Percentiles rank a stretch among this genome's conserved stretches.
These are phyloP conservation scores for Hyphodiscus sp. DNA, from an alignment of 2,329 filamentous ascomycete species.

Conservation along the genomic window DNA sequence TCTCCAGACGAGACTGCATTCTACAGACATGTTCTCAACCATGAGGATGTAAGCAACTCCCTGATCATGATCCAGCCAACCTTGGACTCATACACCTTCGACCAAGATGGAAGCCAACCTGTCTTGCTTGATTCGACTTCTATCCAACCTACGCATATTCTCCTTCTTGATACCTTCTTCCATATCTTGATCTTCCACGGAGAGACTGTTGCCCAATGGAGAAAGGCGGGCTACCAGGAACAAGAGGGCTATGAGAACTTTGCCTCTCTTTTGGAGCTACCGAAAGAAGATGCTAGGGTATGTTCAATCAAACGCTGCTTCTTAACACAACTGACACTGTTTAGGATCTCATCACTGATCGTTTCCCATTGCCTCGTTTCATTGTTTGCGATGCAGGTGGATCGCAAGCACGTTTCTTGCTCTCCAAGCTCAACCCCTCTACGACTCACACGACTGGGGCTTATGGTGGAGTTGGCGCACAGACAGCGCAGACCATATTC, in stretches of 20 bases:
- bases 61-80: conserved; percentile 99
- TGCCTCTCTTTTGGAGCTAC: conserved; percentile 76
- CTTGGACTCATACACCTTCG: conserved; percentile 93
- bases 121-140: conserved; percentile 95
- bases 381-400: conserved; percentile 98
- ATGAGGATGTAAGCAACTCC: conserved; percentile 94
- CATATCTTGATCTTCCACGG: conserved; percentile 99
- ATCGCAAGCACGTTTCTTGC: conserved; percentile 91
- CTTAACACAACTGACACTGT: conserved; percentile 16
- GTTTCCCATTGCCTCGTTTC: conserved; percentile 96
- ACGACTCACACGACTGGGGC: conserved; percentile 92
- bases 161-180: conserved; percentile 97
- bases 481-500: conserved; percentile 95
- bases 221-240: conserved; percentile 95
- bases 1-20: conserved; percentile 99
- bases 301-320: conserved; percentile 29
- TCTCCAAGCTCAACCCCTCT: conserved; percentile 95
- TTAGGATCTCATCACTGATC: conserved; percentile 91
- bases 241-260: conserved; percentile 99
- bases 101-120: conserved; percentile 85
- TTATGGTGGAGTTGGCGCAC: conserved; percentile 78
- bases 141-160: conserved; percentile 88
- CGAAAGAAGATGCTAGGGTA: conserved; percentile 94
- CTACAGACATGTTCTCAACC: conserved; percentile 92
- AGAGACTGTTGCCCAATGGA: conserved; percentile 96